phyloP scores from a whole-genome alignment of 176 grass and related monocot species.

The Musa beccarii region DNA sequence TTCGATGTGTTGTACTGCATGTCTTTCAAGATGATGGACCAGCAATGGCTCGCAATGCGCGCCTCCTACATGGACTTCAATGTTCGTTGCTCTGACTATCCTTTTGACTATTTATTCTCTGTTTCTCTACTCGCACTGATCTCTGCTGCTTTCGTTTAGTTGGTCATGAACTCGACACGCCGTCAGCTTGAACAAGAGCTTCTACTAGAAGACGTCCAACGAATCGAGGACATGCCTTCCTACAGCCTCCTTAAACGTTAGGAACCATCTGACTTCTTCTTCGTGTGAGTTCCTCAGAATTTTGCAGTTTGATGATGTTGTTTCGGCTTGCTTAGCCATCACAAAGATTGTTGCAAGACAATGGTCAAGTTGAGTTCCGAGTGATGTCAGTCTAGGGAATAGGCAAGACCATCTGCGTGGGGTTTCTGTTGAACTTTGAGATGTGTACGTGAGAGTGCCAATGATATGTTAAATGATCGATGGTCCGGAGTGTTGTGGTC shows the following conservation, averaged over 20 bases:
- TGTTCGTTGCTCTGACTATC: conserved; percentile 21
- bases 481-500: too few species aligned
- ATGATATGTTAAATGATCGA: too few species aligned
- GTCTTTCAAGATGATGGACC: conserved; percentile 82
- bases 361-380: too few species aligned
- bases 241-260: conserved; percentile 64
- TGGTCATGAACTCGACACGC: conserved; percentile 69
- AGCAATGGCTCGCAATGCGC: conserved; percentile 81
- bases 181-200: conserved; percentile 74
- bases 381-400: too few species aligned
- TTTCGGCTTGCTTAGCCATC: neutral
- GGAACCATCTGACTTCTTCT: neutral
- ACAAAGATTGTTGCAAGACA: too few species aligned
- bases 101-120: neutral
- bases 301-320: neutral
- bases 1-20: conserved; percentile 94
- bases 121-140: neutral
- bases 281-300: neutral
- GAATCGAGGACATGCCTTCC: conserved; percentile 75
- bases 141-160: conserved; percentile 24
- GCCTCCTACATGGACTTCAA: conserved; percentile 92
- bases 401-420: too few species aligned
- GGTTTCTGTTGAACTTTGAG: too few species aligned
- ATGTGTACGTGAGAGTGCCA: too few species aligned
- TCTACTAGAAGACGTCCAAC: conserved; percentile 67